Evolutionary conservation across 164 flowering plant species (phyloP), one percentile per base, ranked within the genome.

Genomic region (Santalum album): DNA sequence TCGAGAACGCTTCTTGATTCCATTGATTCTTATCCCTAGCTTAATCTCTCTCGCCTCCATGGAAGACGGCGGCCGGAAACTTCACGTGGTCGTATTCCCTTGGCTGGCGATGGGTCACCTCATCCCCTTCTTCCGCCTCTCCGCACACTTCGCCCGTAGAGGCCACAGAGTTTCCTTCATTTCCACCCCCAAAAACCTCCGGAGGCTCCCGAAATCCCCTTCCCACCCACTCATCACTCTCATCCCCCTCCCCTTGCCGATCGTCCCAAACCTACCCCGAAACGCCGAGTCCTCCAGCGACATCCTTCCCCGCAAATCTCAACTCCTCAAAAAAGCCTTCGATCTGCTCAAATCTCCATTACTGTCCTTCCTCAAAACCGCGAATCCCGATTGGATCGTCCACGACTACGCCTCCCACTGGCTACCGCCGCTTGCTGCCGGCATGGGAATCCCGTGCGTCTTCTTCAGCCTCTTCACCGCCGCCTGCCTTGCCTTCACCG

Each of bases 41-140:
- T n/a, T n/a, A n/a, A n/a, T n/a, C n/a, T n/a, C n/a, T n/a, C n/a
- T n/a, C n/a, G n/a, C n/a, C n/a, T n/a, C n/a, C n/a, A n/a, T n/a
- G n/a, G n/a, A n/a, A n/a, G n/a, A n/a, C n/a, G n/a, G n/a, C n/a
- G n/a, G n/a, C n/a, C n/a, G n/a, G 17, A 4, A 1, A 40, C 59
- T 72, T 18, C 80, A 75, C 65, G 46, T 80, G 11, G 83, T 55
- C 3, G 45, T 83, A 71, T 73, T 83, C 42, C 89, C 86, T 60
- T 80, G 85, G 81, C 66, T 83, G 18, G 86, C 86, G 53, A 60
- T 76, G 45, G 89, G 89, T 21, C 89, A 83, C 58, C 47, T 78
- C 35, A 66, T 67, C 23, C 84, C 89, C 6, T 80, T 69, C 53
- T 35, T 75, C 12, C 59, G 63, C 32, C 76, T 80, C 36, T 57